A percentile compares a stretch with the other conserved stretches of the same genome.
Evolutionary conservation across 352 stramenopile species (phyloP).

Genomic region (Pythium chondricola): DNA sequence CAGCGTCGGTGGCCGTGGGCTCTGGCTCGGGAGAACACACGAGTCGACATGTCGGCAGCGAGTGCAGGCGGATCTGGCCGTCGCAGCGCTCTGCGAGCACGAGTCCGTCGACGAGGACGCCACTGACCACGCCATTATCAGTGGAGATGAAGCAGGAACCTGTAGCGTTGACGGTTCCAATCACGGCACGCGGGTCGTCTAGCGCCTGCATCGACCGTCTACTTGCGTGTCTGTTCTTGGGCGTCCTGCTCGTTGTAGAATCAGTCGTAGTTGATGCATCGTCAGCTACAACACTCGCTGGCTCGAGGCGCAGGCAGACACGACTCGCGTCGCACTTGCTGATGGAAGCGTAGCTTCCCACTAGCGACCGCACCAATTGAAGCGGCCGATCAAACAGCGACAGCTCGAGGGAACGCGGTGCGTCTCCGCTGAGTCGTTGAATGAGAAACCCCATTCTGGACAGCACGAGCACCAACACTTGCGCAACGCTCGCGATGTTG

Average conservation of each 20-base stretch:
- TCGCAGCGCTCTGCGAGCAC: slow-evolving; percentile 21
- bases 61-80: slow-evolving; percentile 17
- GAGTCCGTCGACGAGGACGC: slow-evolving; percentile 29
- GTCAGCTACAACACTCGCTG: too few relatives aligned
- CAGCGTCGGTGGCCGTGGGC: too few relatives aligned
- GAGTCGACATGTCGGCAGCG: slow-evolving; percentile 30
- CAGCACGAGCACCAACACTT: slow-evolving; percentile 15
- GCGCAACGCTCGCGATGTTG: slow-evolving; percentile 10
- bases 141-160: not conserved
- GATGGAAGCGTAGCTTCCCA: not conserved
- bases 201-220: too few relatives aligned
- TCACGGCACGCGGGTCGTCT: slow-evolving; percentile 1
- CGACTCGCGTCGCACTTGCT: not conserved
- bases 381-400: slow-evolving; percentile 3
- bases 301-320: too few relatives aligned
- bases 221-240: too few relatives aligned
- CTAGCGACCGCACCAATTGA: not conserved
- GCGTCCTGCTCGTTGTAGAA: too few relatives aligned
- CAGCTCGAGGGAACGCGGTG: not conserved
- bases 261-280: too few relatives aligned
- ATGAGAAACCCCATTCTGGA: slow-evolving; percentile 12
- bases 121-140: slow-evolving; percentile 5
- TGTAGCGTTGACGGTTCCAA: not conserved
- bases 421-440: not conserved
- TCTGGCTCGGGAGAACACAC: slow-evolving; percentile 21